Base-by-base conservation (phyloP, 2,329 filamentous ascomycete species). In the Pseudogymnoascus sp. region DNA sequence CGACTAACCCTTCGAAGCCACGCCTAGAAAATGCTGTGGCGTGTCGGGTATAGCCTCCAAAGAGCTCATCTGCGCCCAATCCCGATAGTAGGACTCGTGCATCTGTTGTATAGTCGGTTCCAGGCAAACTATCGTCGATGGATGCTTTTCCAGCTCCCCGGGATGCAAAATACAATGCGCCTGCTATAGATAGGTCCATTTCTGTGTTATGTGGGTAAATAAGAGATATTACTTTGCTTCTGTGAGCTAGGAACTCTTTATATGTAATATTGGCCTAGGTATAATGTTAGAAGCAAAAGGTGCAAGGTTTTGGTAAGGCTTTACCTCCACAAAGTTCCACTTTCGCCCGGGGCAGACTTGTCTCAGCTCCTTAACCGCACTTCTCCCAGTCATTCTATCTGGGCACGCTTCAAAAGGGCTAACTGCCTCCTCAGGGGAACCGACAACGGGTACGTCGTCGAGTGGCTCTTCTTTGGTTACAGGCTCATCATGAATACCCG, bases 121-220 rank as follows among this genome's bases (percentile, higher is more conserved):
- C 18, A 63, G 64, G 35, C 58, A 18, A 8, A 18, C 63, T 41
- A 11, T 62, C 8, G 36, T 36, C 65, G 3, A 60, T 62, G 14
- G 64, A 64, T 30, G 67, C 67, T 39, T 75, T 38, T 79, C 76
- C 15, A 72, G 66, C 0, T 87, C 91, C 93, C 38, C 91, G 83
- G 0, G 93, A 87, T 5, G 94, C 91, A 76, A 99, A 99, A 73
- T 97, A 97, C n/a, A 99, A 79, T 0, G 94, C 94, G 67, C 83
- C 88, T 0, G 90, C 89, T 68, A 99, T 99, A 3, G 94, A 99
- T 0, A 99, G 79, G 69, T 99, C 94, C 94, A 99, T 99, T 74
- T 99, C 94, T 0, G 94, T 99, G 66, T 96, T 93, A 74, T 99
- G 94, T 0, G 94, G 94, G 67, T 88, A 81, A 72, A 99, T 97